A percentile compares a stretch with the other conserved stretches of the same genome.
Conservation (phyloP, 2,329 filamentous ascomycete species). For the Microdochium paspali region DNA sequence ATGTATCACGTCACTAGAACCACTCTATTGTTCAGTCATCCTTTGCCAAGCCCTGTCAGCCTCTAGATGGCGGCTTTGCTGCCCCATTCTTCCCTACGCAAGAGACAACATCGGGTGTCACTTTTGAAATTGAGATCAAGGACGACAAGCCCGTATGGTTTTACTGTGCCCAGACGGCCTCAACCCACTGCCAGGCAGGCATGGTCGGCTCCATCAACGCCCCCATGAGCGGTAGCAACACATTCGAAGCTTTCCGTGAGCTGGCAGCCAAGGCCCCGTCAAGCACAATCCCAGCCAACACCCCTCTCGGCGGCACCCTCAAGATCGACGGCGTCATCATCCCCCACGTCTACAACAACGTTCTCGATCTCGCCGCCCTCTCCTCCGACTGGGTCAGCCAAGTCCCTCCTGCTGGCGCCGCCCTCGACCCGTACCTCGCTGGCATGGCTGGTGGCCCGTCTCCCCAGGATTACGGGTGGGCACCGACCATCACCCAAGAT, state of each 20-base stretch:
- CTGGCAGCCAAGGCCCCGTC: constrained; percentile 21
- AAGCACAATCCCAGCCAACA: constrained; percentile 21
- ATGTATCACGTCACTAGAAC: constrained; percentile 9
- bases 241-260: constrained; percentile 24
- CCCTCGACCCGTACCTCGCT: constrained; percentile 15
- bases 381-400: constrained; percentile 12
- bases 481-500: constrained; percentile 15
- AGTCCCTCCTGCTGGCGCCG: constrained; percentile 15
- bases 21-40: constrained; percentile 28
- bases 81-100: constrained; percentile 26
- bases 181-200: constrained; percentile 26
- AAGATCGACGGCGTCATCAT: constrained; percentile 21
- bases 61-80: constrained; percentile 25
- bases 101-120: constrained; percentile 17
- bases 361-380: constrained; percentile 16
- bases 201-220: constrained; percentile 40
- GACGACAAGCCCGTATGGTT: constrained; percentile 26
- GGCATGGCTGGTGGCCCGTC: constrained; percentile 23
- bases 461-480: constrained; percentile 23
- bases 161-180: constrained; percentile 24
- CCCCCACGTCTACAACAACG: constrained; percentile 13
- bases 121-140: constrained; percentile 20
- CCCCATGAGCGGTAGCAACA: constrained; percentile 20
- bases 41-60: constrained; percentile 29
- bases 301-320: constrained; percentile 23